Conservation (phyloP, 1,139 yeast genomes). For the Nakaseomyces sp. region DNA sequence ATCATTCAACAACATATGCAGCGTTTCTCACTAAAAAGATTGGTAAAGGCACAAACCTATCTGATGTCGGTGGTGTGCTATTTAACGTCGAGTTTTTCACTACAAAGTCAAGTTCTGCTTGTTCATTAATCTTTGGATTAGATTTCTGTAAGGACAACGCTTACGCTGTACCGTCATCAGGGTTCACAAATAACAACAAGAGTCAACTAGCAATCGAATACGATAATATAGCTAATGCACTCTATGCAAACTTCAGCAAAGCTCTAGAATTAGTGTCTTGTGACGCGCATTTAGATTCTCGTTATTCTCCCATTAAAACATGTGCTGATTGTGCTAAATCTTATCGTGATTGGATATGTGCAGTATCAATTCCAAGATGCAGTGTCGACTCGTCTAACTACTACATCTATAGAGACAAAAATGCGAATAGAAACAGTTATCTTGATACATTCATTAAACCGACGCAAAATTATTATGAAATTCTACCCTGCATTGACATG, state of each 20-base stretch:
- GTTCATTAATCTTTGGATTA: constrained; percentile 61
- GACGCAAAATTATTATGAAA: constrained; percentile 55
- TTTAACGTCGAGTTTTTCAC: constrained; percentile 52
- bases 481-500: constrained; percentile 76
- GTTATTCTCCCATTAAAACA: constrained; percentile 62
- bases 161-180: constrained; percentile 71
- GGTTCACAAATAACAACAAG: constrained; percentile 18
- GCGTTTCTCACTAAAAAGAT: constrained; percentile 50
- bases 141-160: constrained; percentile 77
- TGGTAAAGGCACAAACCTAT: constrained; percentile 30
- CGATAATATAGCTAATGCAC: constrained; percentile 50
- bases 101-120: constrained; percentile 50
- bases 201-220: constrained; percentile 39
- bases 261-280: constrained; percentile 75
- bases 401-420: constrained; percentile 40
- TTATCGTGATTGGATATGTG: constrained; percentile 84
- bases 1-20: constrained; percentile 51
- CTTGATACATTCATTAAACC: constrained; percentile 55
- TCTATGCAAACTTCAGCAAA: constrained; percentile 59
- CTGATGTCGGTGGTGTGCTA: constrained; percentile 55
- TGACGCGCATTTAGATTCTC: constrained; percentile 57
- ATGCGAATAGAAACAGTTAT: constrained; percentile 53
- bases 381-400: constrained; percentile 42
- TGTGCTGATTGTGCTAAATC: constrained; percentile 67
- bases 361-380: constrained; percentile 87